Conservation (phyloP, 1,284 basidiomycete species). For the Gomphus bonarii region DNA sequence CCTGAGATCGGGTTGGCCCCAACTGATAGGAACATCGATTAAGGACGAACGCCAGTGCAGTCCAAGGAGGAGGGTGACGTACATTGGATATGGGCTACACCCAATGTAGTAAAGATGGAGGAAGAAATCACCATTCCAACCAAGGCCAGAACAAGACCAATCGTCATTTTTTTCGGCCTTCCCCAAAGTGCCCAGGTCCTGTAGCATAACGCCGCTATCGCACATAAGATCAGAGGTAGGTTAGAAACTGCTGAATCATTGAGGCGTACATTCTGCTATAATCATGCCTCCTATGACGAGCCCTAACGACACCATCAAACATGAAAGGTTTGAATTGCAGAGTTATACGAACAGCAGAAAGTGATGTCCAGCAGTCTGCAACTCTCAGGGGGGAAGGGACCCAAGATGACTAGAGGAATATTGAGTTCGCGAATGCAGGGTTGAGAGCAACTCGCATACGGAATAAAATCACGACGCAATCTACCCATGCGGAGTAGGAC, state of each 20-base stretch:
- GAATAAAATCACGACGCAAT: not conserved
- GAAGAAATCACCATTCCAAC: not conserved
- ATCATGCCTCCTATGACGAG: not conserved
- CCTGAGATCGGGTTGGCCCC: not conserved
- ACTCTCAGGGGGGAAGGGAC: not conserved
- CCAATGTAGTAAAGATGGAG: not conserved
- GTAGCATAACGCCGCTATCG: not conserved
- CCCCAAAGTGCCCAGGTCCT: not conserved
- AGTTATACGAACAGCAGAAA: not conserved
- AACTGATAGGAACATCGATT: not conserved
- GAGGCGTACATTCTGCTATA: not conserved
- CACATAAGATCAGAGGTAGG: not conserved
- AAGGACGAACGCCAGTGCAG: not conserved
- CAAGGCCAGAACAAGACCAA: not conserved
- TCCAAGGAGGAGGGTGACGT: not conserved
- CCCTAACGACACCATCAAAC: not conserved
- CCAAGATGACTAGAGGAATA: not conserved
- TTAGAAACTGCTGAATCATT: not conserved
- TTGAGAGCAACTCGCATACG: not conserved
- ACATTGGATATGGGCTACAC: not conserved
- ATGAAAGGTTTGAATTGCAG: not conserved
- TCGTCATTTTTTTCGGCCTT: not conserved
- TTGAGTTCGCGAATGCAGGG: not conserved
- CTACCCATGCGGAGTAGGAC: not conserved
- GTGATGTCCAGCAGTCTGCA: not conserved